These are phyloP conservation scores for Neurospora cerealis DNA, from an alignment of 495 filamentous ascomycete genomes.

Conservation along the genomic window DNA sequence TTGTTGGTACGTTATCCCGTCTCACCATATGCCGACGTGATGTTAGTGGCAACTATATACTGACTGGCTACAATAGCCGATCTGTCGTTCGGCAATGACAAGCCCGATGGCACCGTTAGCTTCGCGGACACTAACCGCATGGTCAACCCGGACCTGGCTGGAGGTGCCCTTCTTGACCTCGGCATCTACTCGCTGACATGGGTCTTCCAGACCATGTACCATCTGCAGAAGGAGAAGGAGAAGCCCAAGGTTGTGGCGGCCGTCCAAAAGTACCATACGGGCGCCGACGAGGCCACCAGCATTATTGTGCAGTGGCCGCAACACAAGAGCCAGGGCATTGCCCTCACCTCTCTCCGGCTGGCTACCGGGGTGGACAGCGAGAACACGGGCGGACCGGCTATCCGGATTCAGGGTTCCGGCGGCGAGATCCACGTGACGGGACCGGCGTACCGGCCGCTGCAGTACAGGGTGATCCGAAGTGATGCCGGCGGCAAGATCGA, in stretches of 20 bases:
- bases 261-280: slow-evolving; percentile 68
- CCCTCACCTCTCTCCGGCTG: slow-evolving; percentile 65
- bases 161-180: slow-evolving; percentile 76
- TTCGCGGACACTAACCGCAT: slow-evolving; percentile 58
- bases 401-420: slow-evolving; percentile 74
- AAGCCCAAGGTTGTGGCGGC: slow-evolving; percentile 39
- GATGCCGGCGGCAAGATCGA: slow-evolving; percentile 37
- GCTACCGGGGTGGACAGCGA: slow-evolving; percentile 54
- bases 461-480: slow-evolving; percentile 50
- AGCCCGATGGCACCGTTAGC: slow-evolving; percentile 29
- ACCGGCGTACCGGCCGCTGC: slow-evolving; percentile 58
- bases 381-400: slow-evolving; percentile 52
- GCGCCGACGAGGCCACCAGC: slow-evolving; percentile 73
- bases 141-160: slow-evolving; percentile 78
- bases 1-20: slow-evolving; percentile 38
- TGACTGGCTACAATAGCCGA: slow-evolving; percentile 41
- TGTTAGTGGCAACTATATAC: background rate
- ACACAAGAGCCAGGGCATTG: slow-evolving; percentile 59
- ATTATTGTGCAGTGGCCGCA: slow-evolving; percentile 70
- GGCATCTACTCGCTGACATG: slow-evolving; percentile 89
- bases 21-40: background rate
- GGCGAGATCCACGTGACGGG: slow-evolving; percentile 81
- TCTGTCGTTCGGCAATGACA: slow-evolving; percentile 35
- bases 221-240: slow-evolving; percentile 51
- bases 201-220: slow-evolving; percentile 88